phyloP scores from a whole-genome alignment of 1,284 basidiomycete species.

The Ustilago nuda region DNA sequence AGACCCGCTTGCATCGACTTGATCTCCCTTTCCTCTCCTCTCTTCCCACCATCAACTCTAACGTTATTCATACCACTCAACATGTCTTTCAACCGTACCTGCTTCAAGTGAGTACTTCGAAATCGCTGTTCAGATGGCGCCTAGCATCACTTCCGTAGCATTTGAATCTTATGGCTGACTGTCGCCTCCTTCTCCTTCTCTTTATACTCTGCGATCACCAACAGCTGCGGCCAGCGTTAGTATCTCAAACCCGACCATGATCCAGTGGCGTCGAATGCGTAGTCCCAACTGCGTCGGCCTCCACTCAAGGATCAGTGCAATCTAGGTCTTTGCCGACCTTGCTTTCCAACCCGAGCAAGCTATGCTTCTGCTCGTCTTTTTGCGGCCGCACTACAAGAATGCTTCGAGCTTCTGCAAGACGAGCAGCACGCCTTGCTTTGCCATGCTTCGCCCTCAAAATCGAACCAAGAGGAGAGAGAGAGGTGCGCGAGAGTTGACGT shows the following conservation, averaged over 20 bases:
- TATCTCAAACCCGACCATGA: constrained; percentile 24
- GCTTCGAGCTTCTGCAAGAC: not conserved
- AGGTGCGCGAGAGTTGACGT: constrained; percentile 33
- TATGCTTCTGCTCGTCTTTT: not conserved
- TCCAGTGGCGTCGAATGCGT: not conserved
- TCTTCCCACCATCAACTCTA: constrained; percentile 13
- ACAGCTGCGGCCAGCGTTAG: constrained; percentile 61
- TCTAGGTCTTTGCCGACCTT: not conserved
- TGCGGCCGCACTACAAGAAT: not conserved
- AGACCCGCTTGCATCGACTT: constrained; percentile 27
- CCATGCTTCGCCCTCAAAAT: not conserved
- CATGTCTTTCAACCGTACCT: constrained; percentile 57
- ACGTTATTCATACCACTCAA: constrained; percentile 5
- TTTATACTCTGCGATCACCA: constrained; percentile 3
- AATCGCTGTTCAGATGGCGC: not conserved
- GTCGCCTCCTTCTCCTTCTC: not conserved
- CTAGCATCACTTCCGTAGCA: not conserved
- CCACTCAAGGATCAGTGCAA: not conserved
- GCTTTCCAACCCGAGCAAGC: not conserved
- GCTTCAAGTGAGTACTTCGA: constrained; percentile 51
- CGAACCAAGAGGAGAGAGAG: constrained; percentile 8
- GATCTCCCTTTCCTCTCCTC: not conserved
- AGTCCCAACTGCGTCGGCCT: not conserved
- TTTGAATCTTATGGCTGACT: constrained; percentile 1
- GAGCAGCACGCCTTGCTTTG: not conserved